These are phyloP conservation scores for Apium graveolens DNA, from an alignment of 129 eudicot genomes.

Conservation along the genomic window DNA sequence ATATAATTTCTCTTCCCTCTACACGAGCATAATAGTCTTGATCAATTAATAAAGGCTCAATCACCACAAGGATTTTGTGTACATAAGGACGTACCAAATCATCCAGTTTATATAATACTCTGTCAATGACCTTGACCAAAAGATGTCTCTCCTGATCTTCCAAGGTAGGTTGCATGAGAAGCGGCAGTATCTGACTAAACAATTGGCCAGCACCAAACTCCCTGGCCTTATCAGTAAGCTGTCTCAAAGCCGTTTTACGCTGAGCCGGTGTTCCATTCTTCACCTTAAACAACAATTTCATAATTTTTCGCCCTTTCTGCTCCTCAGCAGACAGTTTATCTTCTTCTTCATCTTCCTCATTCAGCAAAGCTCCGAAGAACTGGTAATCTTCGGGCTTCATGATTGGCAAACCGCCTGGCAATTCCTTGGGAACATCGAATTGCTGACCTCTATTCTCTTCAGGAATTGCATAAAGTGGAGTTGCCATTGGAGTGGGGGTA, in stretches of 20 bases:
- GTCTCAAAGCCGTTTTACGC: conserved; percentile 88
- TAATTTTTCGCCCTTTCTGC: conserved; percentile 79
- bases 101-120: conserved; percentile 80
- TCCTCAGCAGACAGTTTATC: conserved; percentile 68
- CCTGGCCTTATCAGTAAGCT: conserved; percentile 82
- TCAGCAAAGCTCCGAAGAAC: conserved; percentile 62
- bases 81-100: conserved; percentile 81
- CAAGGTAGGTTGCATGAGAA: conserved; percentile 85
- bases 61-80: conserved; percentile 57
- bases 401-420: conserved; percentile 85
- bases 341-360: conserved; percentile 67
- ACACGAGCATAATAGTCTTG: too few relatives aligned
- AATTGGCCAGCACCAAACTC: conserved; percentile 92
- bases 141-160: conserved; percentile 91
- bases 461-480: conserved; percentile 75
- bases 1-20: too few relatives aligned
- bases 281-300: conserved; percentile 81
- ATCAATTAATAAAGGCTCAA: too few relatives aligned
- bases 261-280: conserved; percentile 94
- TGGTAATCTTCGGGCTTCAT: conserved; percentile 89
- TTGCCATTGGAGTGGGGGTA: conserved; percentile 72
- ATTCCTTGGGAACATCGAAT: conserved; percentile 74
- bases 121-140: conserved; percentile 80
- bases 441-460: conserved; percentile 66
- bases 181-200: conserved; percentile 68